These are phyloP conservation scores for Naumovozyma baii DNA, from an alignment of 805 yeast species.

Conservation along the genomic window DNA sequence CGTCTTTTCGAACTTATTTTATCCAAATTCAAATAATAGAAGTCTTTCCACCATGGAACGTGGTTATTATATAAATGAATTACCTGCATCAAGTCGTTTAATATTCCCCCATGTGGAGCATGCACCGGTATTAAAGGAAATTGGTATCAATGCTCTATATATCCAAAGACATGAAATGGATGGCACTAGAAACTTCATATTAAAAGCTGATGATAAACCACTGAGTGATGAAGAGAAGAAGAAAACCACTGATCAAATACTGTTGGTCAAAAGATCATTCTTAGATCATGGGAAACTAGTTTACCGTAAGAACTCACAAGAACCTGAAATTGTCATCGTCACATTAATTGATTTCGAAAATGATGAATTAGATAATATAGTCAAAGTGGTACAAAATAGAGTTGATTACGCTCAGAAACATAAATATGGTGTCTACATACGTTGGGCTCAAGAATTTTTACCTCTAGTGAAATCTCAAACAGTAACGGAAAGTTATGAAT, in stretches of 20 bases:
- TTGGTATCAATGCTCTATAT: conserved; percentile 45
- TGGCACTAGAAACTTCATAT: conserved; percentile 32
- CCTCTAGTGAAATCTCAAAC: conserved; percentile 45
- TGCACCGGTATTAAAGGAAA: conserved; percentile 48
- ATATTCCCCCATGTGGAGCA: conserved; percentile 73
- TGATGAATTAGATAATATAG: conserved; percentile 48
- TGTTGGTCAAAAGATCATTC: conserved; percentile 45
- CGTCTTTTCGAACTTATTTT: conserved; percentile 13
- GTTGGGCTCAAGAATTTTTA: conserved; percentile 78
- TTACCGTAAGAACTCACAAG: conserved; percentile 23
- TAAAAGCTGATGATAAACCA: conserved; percentile 33
- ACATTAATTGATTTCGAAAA: conserved; percentile 69
- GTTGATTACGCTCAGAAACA: conserved; percentile 79
- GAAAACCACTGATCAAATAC: conserved; percentile 28
- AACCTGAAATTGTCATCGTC: conserved; percentile 66
- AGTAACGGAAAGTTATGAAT: conserved; percentile 22
- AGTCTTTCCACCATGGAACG: conserved; percentile 28
- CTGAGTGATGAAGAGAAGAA: conserved; percentile 31
- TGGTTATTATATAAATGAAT: conserved; percentile 38
- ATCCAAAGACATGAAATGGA: conserved; percentile 39
- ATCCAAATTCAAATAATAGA: conserved; percentile 3
- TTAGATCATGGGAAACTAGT: conserved; percentile 55
- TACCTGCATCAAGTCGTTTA: conserved; percentile 41
- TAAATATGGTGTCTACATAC: conserved; percentile 70
- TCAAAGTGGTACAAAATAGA: conserved; percentile 71